These are phyloP conservation scores for Verbascum thapsus DNA, from an alignment of 257 asterid species.

Conservation along the genomic window DNA sequence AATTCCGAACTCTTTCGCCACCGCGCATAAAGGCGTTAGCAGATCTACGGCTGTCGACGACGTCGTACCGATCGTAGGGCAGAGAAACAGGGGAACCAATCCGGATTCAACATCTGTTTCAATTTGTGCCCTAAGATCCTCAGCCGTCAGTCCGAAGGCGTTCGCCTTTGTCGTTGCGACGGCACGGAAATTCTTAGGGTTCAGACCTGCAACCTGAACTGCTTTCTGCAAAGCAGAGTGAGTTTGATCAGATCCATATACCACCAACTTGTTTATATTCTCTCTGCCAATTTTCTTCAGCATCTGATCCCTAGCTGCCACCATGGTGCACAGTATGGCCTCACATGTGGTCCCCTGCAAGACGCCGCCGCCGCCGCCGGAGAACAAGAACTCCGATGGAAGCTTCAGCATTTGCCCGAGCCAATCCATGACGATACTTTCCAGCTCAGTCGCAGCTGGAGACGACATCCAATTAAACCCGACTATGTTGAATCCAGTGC, in stretches of 20 bases:
- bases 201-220: conserved; percentile 68
- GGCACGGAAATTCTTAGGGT: conserved; percentile 53
- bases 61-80: conserved; percentile 74
- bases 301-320: conserved; percentile 65
- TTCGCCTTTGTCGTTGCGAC: conserved; percentile 41
- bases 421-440: conserved; percentile 86
- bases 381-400: conserved; percentile 58
- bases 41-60: conserved; percentile 71
- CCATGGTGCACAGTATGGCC: conserved; percentile 59
- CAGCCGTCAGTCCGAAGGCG: conserved; percentile 45
- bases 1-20: conserved; percentile 46
- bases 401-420: conserved; percentile 64
- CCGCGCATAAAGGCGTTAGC: conserved; percentile 48
- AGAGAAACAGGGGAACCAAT: conserved; percentile 56
- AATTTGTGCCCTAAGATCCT: conserved; percentile 41
- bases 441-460: conserved; percentile 86
- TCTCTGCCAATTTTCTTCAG: conserved; percentile 51
- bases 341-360: conserved; percentile 78
- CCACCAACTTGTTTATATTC: conserved; percentile 52
- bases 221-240: conserved; percentile 68
- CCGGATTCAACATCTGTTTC: conserved; percentile 50
- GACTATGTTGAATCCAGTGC: conserved; percentile 71
- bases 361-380: conserved; percentile 87
- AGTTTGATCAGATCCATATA: conserved; percentile 78
- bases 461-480: conserved; percentile 90